These are phyloP conservation scores for Fusarium phyllophilum DNA, from an alignment of 2,329 filamentous ascomycete genomes.

Conservation along the genomic window DNA sequence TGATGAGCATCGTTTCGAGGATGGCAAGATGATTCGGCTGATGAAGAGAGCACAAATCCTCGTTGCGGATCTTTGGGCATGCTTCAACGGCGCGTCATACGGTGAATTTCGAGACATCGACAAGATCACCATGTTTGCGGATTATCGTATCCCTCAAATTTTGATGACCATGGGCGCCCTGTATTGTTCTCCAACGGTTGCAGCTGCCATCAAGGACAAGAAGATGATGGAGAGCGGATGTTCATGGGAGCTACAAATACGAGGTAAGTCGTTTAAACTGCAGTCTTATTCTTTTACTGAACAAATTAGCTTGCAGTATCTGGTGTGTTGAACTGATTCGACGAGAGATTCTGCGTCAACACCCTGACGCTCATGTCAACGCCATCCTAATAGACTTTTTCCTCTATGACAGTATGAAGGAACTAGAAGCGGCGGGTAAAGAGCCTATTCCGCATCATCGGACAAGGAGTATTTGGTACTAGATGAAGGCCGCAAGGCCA, in stretches of 20 bases:
- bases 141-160: constrained; percentile 96
- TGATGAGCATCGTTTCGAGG: constrained; percentile 81
- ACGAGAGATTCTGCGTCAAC: constrained; percentile 77
- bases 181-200: constrained; percentile 83
- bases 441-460: constrained; percentile 80
- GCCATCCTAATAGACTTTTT: constrained; percentile 98
- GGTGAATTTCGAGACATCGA: constrained; percentile 91
- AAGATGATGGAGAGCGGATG: constrained; percentile 76
- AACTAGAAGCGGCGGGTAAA: constrained; percentile 72
- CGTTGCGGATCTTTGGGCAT: constrained; percentile 96
- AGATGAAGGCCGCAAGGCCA: constrained; percentile 33
- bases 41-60: constrained; percentile 97
- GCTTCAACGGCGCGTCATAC: constrained; percentile 82
- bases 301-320: constrained; percentile 79
- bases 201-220: constrained; percentile 72
- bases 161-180: constrained; percentile 84
- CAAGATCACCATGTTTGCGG: constrained; percentile 98
- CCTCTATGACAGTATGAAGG: constrained; percentile 93
- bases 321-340: constrained; percentile 94
- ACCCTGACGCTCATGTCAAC: constrained; percentile 80
- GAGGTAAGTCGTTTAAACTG: constrained; percentile 63
- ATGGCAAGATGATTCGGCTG: constrained; percentile 77
- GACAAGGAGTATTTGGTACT: constrained; percentile 96
- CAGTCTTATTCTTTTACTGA: constrained; percentile 12
- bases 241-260: constrained; percentile 85